Conservation (phyloP, 768 basidiomycete species). For the Tylopilus balloui region DNA sequence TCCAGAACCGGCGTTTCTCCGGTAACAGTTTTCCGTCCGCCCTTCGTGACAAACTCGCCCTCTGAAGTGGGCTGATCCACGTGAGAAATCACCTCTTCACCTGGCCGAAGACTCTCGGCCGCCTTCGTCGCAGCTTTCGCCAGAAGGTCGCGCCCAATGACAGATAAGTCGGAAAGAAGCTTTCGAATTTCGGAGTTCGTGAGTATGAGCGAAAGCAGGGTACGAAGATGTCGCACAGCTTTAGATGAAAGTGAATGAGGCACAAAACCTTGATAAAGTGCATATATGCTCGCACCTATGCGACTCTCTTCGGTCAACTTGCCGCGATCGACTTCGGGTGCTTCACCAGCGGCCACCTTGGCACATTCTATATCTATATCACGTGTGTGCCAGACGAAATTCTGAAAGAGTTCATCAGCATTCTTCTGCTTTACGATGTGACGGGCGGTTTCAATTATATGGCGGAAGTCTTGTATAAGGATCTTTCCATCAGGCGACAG, state of each 20-base stretch:
- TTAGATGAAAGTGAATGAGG: constrained; percentile 12
- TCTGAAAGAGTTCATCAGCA: constrained; percentile 85
- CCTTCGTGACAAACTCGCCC: constrained; percentile 57
- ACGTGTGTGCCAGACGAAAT: constrained; percentile 80
- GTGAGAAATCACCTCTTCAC: constrained; percentile 51
- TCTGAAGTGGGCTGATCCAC: constrained; percentile 68
- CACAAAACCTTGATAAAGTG: neutral
- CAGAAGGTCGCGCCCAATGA: constrained; percentile 81
- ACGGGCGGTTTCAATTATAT: constrained; percentile 73
- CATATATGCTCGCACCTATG: constrained; percentile 43
- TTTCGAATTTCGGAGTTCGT: constrained; percentile 95
- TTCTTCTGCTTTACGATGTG: constrained; percentile 82
- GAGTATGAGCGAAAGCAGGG: constrained; percentile 77
- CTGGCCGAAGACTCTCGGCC: constrained; percentile 64
- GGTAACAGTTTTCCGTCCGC: constrained; percentile 38
- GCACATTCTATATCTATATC: constrained; percentile 38
- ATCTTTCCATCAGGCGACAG: constrained; percentile 75
- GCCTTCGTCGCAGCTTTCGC: constrained; percentile 68
- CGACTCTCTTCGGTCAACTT: constrained; percentile 57
- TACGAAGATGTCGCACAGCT: constrained; percentile 86
- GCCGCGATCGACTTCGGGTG: constrained; percentile 47
- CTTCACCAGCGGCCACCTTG: constrained; percentile 39
- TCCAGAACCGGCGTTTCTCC: constrained; percentile 48
- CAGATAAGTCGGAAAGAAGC: constrained; percentile 70
- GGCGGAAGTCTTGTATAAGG: constrained; percentile 70